Base-by-base conservation (phyloP, 116 monocot genomes). In the Trichopus zeylanicus region DNA sequence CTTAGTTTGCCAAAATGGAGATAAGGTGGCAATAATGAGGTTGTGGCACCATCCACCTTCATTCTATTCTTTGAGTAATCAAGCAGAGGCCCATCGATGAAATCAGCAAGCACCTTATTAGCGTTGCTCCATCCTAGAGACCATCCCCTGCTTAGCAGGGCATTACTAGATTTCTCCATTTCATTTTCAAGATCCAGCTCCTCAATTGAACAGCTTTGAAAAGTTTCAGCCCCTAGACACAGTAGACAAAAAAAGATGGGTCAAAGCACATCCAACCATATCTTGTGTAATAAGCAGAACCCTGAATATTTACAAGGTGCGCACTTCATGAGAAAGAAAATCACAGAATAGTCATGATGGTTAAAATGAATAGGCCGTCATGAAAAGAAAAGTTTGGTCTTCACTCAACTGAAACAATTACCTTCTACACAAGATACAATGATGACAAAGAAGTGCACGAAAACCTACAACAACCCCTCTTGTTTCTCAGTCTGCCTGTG, bases 1-100 rank as follows among this genome's bases (percentile, higher is more conserved):
- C 92, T 92, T 8, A 91, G 21, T 72, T 91, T 86, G 28, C 91
- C 91, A 46, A 79, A 92, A 76, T 92, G 92, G 32, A 92, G 84
- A 67, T 87, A 84, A 26, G 92, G 92, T 35, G 92, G 87, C 57
- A 92, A 56, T 56, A 92, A 51, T 25, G 92, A 92, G 2, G 92
- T 87, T 31, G 81, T 73, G 23, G 62, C 60, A 4, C 85, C 82
- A 7, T 73, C 81, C 48, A 93, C 56, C 51, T 85, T 88, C 74
- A 72, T 81, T 48, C 88, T 60, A 31, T 82, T 77, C 39, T 67
- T 77, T 23, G 82, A 70, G 59, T 93, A 93, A 27, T 75, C 35
- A 13, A 59, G 31, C 18, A 93, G 70, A 65, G 82, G 81, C 31
- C 48, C 37, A 5, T 18, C 57, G 6, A 80, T 38, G 59, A 88